Evolutionary conservation across 148 eudicot genomes (phyloP).

Genomic region (Camellia sinensis): DNA sequence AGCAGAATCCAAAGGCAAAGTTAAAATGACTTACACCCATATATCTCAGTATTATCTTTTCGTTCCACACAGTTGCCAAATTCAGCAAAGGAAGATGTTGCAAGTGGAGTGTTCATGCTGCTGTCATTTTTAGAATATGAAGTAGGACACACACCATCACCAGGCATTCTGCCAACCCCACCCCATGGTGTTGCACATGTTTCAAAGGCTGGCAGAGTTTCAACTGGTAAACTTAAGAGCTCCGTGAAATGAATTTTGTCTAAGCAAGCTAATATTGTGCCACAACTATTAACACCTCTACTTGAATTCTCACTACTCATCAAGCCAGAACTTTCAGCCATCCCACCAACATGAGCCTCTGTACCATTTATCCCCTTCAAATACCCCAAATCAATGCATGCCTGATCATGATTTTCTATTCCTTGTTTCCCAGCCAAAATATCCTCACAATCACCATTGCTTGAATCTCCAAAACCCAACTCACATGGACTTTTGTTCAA

Average conservation of each 20-base stretch:
- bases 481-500: not conserved
- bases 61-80: not conserved
- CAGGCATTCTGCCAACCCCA: not conserved
- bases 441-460: not conserved
- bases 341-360: not conserved
- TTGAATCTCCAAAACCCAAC: not conserved
- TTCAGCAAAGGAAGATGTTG: no score
- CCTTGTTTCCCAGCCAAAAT: not conserved
- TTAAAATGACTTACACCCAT: not conserved
- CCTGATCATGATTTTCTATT: not conserved
- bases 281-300: not conserved
- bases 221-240: no score
- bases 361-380: not conserved
- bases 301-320: not conserved
- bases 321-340: not conserved
- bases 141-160: not conserved
- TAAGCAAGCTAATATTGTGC: no score
- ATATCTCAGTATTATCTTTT: no score
- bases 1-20: not conserved
- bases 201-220: no score
- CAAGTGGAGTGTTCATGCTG: not conserved
- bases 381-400: no score
- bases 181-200: not conserved
- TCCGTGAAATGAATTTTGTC: no score
- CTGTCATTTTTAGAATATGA: not conserved